A percentile compares a stretch with the other conserved stretches of the same genome.
Conservation (phyloP, 2,329 filamentous ascomycete genomes). For the Aspergillus fumigatiaffinis region DNA sequence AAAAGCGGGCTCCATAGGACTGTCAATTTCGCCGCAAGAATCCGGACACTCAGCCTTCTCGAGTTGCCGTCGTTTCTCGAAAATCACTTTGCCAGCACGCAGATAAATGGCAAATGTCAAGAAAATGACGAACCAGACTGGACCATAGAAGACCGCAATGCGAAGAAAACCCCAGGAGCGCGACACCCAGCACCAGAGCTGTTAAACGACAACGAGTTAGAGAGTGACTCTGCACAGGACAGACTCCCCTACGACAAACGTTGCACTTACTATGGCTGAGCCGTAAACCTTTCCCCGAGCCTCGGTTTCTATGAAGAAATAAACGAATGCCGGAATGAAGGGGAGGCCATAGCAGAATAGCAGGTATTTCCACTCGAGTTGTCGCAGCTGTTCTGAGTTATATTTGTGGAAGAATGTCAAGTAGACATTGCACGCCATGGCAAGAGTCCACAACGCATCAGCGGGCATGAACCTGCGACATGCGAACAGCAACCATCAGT, state of each 20-base stretch:
- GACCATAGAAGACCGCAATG: constrained; percentile 67
- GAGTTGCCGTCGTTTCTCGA: constrained; percentile 59
- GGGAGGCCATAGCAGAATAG: constrained; percentile 69
- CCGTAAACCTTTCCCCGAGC: constrained; percentile 63
- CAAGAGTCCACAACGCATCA: constrained; percentile 71
- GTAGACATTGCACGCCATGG: constrained; percentile 82
- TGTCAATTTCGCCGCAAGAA: constrained; percentile 40
- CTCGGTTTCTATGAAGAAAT: constrained; percentile 59
- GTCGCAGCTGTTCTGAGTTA: constrained; percentile 59
- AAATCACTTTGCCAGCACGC: constrained; percentile 37
- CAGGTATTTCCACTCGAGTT: constrained; percentile 68
- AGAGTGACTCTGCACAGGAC: not conserved
- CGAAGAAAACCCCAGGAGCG: constrained; percentile 66
- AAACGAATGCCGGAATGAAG: constrained; percentile 63
- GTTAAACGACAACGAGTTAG: not conserved
- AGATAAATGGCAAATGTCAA: constrained; percentile 40
- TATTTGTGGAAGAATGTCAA: constrained; percentile 75
- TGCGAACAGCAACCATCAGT: not conserved
- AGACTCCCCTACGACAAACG: not conserved
- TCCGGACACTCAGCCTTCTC: constrained; percentile 51
- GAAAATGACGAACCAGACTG: constrained; percentile 41
- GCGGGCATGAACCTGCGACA: constrained; percentile 67
- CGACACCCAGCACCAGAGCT: constrained; percentile 78
- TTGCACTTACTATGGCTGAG: constrained; percentile 55
- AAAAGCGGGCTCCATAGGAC: constrained; percentile 38